Evolutionary conservation across 768 basidiomycete species (phyloP), one percentile per base, ranked within the genome.

Genomic region (Lactifluus hygrophoroides): DNA sequence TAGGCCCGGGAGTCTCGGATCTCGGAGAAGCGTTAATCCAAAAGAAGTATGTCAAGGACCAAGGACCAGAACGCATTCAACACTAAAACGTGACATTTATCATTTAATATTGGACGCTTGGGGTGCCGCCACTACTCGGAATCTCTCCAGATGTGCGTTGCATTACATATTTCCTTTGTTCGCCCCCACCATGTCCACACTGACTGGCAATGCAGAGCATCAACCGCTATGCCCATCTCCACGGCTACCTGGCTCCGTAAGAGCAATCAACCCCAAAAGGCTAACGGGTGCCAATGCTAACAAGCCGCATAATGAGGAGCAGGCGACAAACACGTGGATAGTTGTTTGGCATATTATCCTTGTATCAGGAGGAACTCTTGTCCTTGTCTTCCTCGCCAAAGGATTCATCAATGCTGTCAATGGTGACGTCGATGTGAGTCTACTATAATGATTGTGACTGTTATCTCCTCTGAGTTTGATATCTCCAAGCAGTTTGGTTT

Each of bases 401-500:
- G 84, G 81, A 3, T 83, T 86, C 65, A 79, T 87, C 11, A 83
- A 86, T 43, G 75, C 83, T 9, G n/a, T n/a, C n/a, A n/a, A n/a
- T n/a, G 85, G 78, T 23, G 84, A 89, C 67, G 77, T 80, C 10
- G 77, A 87, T 44, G 87, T 88, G 57, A 55, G 83, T 69, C 21
- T 11, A 48, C 43, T 40, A 14, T 37, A 46, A 0, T 32, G n/a
- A n/a, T 8, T 16, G n/a, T 35, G 19, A 10, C n/a, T 40, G 37
- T 30, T n/a, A 21, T 38, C 19, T 13, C 1, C 32, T 32, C 5
- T 32, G n/a, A n/a, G 32, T 35, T 43, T 62, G 17, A 61, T 38
- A 37, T 28, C 17, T n/a, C 54, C 21, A 5, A 38, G 13, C 68
- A 95, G 84, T 95, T 97, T 63, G 93, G 97, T 69, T 73, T 89